Base-by-base conservation (phyloP, 768 basidiomycete species). In the Calvatia gigantea region DNA sequence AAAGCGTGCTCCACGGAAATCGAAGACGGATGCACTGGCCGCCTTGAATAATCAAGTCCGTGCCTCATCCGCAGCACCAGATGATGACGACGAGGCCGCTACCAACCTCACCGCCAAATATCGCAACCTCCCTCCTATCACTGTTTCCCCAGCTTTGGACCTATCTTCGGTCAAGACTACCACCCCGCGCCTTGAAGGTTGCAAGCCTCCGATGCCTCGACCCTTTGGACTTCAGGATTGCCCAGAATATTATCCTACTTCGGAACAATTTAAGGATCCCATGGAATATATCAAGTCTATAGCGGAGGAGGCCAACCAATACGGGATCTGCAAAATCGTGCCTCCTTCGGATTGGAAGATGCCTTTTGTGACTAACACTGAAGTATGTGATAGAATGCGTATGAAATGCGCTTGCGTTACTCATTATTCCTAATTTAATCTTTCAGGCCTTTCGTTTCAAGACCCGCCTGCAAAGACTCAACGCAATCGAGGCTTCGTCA, bases 401-500 rank as follows among this genome's bases (percentile, higher is more conserved):
- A 35, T 31, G 6, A 42, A 12, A 5, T 8, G 17, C 6, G 41
- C 15, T 28, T n/a, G 11, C 21, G 14, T 33, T 35, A 7, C 17
- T 80, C 68, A 76, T 42, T 83, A 77, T 70, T 6, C 61, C 66
- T 54, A 53, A 48, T 60, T 58, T 37, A 19, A 33, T 51, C 59
- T 51, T 62, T 42, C 58, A 93, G 94, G 79, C 79, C 56, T 98
- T 97, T 74, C 89, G 93, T 46, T 99, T 99, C 75, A 92, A 91
- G 73, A 99, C 96, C 49, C 86, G 97, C 48, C 73, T 98, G 39
- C 94, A 97, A 70, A 85, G 91, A 59, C 78, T 99, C 65, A 98
- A 98, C 70, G 94, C 92, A 60, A 93, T 99, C 61, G 96, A 98
- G 74, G 97, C 97, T 14, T 91, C 95, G 32, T 95, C 94, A 58